A percentile compares a stretch with the other conserved stretches of the same genome.
These are phyloP conservation scores for Alternaria gaisen DNA, from an alignment of 2,329 filamentous ascomycete species.

Conservation along the genomic window DNA sequence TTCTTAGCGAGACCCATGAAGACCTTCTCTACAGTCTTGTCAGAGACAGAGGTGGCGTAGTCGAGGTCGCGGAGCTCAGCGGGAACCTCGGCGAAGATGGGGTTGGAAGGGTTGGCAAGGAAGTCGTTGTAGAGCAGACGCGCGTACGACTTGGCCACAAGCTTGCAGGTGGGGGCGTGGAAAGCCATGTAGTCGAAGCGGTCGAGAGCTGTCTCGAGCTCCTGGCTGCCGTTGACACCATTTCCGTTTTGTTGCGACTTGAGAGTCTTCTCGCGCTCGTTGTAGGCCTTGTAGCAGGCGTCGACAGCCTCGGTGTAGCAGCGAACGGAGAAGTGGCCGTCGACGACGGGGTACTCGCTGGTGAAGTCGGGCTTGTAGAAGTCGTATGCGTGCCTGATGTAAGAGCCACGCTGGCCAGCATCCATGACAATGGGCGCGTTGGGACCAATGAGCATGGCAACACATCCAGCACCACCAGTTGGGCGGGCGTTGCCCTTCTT, in stretches of 20 bases:
- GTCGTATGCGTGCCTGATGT: conserved; percentile 62
- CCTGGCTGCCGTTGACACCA: conserved; percentile 44
- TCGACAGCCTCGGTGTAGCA: conserved; percentile 64
- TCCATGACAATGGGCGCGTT: conserved; percentile 61
- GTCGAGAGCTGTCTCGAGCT: conserved; percentile 58
- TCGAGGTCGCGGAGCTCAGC: conserved; percentile 58
- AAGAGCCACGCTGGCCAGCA: conserved; percentile 60
- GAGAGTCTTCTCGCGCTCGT: conserved; percentile 57
- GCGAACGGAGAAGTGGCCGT: conserved; percentile 62
- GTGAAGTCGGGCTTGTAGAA: conserved; percentile 65
- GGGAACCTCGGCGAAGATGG: conserved; percentile 60
- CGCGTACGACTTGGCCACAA: conserved; percentile 64
- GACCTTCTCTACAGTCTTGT: conserved; percentile 63
- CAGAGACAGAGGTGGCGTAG: conserved; percentile 58
- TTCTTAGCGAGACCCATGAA: conserved; percentile 63
- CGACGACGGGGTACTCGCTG: conserved; percentile 63
- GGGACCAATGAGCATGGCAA: conserved; percentile 63
- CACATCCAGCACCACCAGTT: conserved; percentile 62
- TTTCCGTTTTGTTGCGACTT: conserved; percentile 56
- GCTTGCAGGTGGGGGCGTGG: conserved; percentile 64
- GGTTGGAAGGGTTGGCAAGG: conserved; percentile 57
- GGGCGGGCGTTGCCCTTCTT: conserved; percentile 63
- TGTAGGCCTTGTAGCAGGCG: conserved; percentile 64
- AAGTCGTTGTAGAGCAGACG: conserved; percentile 64
- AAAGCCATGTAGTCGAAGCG: conserved; percentile 65